Evolutionary conservation across 1,284 basidiomycete genomes (phyloP), one percentile per base, ranked within the genome.

Genomic region (Cutaneotrichosporon cutaneum): DNA sequence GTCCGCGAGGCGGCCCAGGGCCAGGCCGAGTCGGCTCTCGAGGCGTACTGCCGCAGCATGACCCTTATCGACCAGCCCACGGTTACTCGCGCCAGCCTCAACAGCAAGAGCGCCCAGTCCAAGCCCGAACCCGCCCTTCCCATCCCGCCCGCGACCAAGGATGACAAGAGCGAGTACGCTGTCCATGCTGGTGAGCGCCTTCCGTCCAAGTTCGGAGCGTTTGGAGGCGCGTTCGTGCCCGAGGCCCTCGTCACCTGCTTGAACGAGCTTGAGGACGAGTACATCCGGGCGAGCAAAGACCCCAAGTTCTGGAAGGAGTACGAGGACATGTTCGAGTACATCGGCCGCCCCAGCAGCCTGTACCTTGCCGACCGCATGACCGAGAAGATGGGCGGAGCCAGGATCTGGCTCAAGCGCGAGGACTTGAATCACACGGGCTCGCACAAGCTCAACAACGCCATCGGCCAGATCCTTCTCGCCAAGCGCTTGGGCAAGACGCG

Each of bases 141-240:
- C 39, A 75, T 78, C 50, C 76, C 78, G 3, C 65, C 75, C 24
- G 60, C 64, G 21, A 67, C 67, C 39, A 60, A 66, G 27, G 59
- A 69, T 22, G 70, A 63, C 54, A 64, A 71, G 57, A 60, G 62
- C 39, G 67, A 69, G 69, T 48, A 73, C 68, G 52, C 74, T 68
- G 62, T 78, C 74, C 67, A 73, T 50, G 60, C 74, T 13, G 68
- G 68, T 16, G 81, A 80, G 54, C 81, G 84, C 16, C 82, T 95
- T 1, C 92, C 94, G 5, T 83, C 87, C 8, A 86, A 94, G 54
- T 99, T 99, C 70, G 96, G 96, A 56, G 83, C 92, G 63, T 99
- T 96, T 73, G 96, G 96, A 36, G 96, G 96, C 1, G 94, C 97
- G 72, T 99, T 94, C 79, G 94, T 98, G 5, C 92, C 96, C 2